Percentiles rank a stretch among this genome's conserved stretches.
Evolutionary conservation across 306 rosid genomes (phyloP).

Genomic region (Lathyrus tuberosus): DNA sequence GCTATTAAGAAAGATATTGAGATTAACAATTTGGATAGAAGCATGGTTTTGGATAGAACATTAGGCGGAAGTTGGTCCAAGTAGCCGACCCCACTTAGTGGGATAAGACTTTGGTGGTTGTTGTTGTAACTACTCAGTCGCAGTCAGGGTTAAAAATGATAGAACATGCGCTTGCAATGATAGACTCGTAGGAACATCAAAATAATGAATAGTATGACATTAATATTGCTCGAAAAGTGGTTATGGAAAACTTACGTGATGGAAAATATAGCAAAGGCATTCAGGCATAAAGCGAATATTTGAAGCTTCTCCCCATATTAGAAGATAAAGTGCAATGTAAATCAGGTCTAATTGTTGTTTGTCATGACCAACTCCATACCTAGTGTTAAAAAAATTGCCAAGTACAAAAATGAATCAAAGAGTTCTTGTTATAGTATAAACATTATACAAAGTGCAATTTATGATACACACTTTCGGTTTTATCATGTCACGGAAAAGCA

Average conservation of each 20-base stretch:
- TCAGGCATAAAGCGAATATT: conserved; percentile 98
- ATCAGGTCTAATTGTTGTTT: conserved; percentile 69
- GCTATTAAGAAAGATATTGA: too few relatives aligned
- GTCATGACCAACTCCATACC: conserved; percentile 54
- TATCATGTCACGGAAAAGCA: conserved; percentile 34
- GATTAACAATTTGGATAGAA: too few relatives aligned
- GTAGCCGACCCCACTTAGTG: too few relatives aligned
- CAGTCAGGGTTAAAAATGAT: not conserved
- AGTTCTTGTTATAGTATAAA: conserved; percentile 34
- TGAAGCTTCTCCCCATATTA: conserved; percentile 99
- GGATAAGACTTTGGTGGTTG: too few relatives aligned
- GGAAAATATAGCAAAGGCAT: conserved; percentile 96
- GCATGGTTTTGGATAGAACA: too few relatives aligned
- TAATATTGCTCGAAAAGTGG: conserved; percentile 24
- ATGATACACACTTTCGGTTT: conserved; percentile 22
- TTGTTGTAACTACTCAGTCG: not conserved
- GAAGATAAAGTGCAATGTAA: conserved; percentile 88
- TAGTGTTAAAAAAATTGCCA: conserved; percentile 38
- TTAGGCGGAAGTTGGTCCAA: too few relatives aligned
- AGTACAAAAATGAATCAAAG: conserved; percentile 31
- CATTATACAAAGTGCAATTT: conserved; percentile 32
- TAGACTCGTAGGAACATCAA: not conserved
- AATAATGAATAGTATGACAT: conserved; percentile 17
- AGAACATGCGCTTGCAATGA: not conserved
- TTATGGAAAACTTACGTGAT: conserved; percentile 62